Base-by-base conservation (phyloP, 768 basidiomycete species). In the Rhizopogon vulgaris region DNA sequence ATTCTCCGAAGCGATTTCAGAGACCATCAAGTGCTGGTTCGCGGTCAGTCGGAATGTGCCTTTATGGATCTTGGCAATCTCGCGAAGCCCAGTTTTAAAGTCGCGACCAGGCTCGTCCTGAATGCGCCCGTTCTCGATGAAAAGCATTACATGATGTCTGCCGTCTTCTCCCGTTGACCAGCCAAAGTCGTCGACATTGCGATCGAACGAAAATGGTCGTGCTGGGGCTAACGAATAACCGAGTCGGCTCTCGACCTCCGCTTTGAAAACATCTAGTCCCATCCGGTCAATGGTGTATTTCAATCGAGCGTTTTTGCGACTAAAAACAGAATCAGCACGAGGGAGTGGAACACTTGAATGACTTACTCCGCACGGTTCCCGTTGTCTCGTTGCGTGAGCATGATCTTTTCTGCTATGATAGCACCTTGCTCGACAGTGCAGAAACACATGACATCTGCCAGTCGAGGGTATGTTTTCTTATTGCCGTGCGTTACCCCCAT, bases 401-500 rank as follows among this genome's bases (percentile, higher is more conserved):
- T 87, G 61, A 99, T 80, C 65, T 88, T 87, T 74, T 99, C 94
- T 8, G 94, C 94, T 4, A 95, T 86, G 53, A 80, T 73, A 60
- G 79, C 78, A 49, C 90, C 94, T 64, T 98, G 86, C 48, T 94
- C 91, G 5, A 81, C 72, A 1, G 87, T 90, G 62, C 92, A 93
- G 77, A 98, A 99, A 47, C 96, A 96, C 55, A 99, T 80, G 42
- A 96, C 71, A 61, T 86, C 85, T 27, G 82, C 93, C 41, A 85
- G 69, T 48, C 96, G 86, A 41, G 96, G 96, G 67, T 98, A 98
- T 0, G 96, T 99, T 76, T 96, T 94, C 77, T 97, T 98, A 78
- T 92, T 95, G 32, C 93, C 93, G 61, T 98, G 95, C 1, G 96
- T 98, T 40, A 97, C 96, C 69, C 96, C 96, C 96, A 99, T 99